A percentile compares a stretch with the other conserved stretches of the same genome.
Conservation (phyloP, 257 asterid genomes). For the Solanum sejunctum region DNA sequence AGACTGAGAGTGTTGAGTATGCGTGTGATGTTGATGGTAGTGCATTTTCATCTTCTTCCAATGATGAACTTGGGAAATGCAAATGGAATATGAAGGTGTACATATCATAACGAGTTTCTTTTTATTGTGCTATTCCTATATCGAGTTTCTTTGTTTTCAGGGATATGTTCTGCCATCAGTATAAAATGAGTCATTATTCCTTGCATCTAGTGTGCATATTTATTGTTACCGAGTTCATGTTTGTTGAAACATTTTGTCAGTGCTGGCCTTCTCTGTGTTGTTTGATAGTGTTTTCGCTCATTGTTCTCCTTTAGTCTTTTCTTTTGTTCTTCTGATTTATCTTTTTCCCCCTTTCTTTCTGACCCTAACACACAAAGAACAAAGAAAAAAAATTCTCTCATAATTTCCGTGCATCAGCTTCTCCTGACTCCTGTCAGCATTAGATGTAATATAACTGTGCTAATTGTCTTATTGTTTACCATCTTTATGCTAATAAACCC, state of each 20-base stretch:
- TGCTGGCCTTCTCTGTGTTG: neutral
- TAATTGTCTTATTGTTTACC: neutral
- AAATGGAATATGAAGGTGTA: conserved; percentile 97
- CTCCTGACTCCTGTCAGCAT: neutral
- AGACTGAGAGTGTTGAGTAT: conserved; percentile 97
- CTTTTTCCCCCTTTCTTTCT: neutral
- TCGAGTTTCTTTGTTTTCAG: neutral
- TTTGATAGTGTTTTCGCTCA: neutral
- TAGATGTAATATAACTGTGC: neutral
- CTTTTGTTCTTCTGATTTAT: neutral
- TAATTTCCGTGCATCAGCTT: neutral
- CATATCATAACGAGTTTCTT: conserved; percentile 9
- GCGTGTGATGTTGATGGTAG: conserved; percentile 99
- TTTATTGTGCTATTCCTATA: neutral
- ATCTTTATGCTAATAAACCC: neutral
- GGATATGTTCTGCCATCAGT: neutral
- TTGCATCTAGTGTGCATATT: neutral
- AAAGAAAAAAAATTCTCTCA: neutral
- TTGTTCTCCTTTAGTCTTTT: neutral
- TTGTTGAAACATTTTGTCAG: neutral
- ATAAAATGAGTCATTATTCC: neutral
- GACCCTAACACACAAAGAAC: neutral
- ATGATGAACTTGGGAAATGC: conserved; percentile 84
- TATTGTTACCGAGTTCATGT: neutral
- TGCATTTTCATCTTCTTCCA: conserved; percentile 91